phyloP scores from a whole-genome alignment of 2,329 filamentous ascomycete genomes.

The Fusarium solani-melongenae region DNA sequence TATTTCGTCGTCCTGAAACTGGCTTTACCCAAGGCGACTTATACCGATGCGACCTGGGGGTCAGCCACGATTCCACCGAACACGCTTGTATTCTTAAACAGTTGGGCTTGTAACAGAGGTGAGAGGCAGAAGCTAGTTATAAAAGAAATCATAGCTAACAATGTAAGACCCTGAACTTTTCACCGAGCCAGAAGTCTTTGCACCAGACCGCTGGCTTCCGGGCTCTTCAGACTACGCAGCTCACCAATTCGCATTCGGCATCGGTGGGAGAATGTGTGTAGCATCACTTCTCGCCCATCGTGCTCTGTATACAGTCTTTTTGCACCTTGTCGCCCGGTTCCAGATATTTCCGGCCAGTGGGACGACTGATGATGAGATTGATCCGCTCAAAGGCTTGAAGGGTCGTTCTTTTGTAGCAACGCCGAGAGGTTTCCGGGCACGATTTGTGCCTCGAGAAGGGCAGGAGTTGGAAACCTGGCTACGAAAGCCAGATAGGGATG shows the following conservation, averaged over 20 bases:
- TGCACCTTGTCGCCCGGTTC: constrained; percentile 59
- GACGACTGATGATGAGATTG: constrained; percentile 26
- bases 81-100: constrained; percentile 54
- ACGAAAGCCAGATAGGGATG: neutral
- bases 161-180: constrained; percentile 66
- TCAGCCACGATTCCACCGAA: constrained; percentile 60
- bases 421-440: constrained; percentile 19
- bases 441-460: constrained; percentile 25
- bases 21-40: constrained; percentile 66
- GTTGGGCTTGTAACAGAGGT: constrained; percentile 46
- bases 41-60: constrained; percentile 39
- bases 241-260: constrained; percentile 65
- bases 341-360: constrained; percentile 49
- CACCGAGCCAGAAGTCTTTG: constrained; percentile 71
- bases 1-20: constrained; percentile 75
- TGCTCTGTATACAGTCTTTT: constrained; percentile 63
- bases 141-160: neutral
- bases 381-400: constrained; percentile 38
- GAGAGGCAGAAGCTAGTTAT: neutral
- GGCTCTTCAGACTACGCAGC: constrained; percentile 46
- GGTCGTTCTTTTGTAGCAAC: constrained; percentile 21
- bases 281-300: constrained; percentile 65
- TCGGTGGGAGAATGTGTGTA: constrained; percentile 65
- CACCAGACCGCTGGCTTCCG: constrained; percentile 58
- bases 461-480: neutral